phyloP scores from a whole-genome alignment of 345 rosid species.

The Sisymbrium altissimum region DNA sequence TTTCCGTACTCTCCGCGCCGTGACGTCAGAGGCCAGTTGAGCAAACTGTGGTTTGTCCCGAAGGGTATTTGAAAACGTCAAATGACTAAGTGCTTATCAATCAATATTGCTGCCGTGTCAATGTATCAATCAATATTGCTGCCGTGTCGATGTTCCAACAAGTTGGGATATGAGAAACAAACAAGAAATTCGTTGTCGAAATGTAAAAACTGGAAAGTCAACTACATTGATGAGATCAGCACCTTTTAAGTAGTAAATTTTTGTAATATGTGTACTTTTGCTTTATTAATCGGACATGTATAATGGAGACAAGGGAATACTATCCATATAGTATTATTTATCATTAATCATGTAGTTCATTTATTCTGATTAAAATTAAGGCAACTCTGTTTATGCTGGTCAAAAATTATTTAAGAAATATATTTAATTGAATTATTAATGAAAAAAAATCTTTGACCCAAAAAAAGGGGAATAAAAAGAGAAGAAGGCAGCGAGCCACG shows the following conservation, averaged over 20 bases:
- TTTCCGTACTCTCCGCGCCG: background rate
- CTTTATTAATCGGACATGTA: background rate
- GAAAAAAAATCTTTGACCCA: no score
- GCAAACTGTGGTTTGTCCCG: conserved; percentile 10
- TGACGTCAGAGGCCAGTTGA: conserved; percentile 14
- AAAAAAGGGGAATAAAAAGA: no score
- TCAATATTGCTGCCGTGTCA: conserved; percentile 16
- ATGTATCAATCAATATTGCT: background rate
- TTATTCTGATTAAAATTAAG: no score
- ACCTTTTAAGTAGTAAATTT: background rate
- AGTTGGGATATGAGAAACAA: conserved; percentile 30
- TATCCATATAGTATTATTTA: background rate
- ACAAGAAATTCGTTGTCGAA: background rate
- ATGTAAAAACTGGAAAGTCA: conserved; percentile 20
- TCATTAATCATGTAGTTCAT: background rate
- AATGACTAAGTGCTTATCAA: background rate
- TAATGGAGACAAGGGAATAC: background rate
- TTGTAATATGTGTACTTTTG: background rate
- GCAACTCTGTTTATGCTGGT: background rate
- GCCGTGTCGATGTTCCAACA: conserved; percentile 23
- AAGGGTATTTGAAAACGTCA: conserved; percentile 8
- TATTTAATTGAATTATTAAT: no score
- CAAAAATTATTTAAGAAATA: background rate
- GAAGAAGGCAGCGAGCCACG: no score
- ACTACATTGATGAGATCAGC: conserved; percentile 24